Evolutionary conservation across 805 yeast species (phyloP), one percentile per base, ranked within the genome.

Genomic region (Ogataea methanolica): DNA sequence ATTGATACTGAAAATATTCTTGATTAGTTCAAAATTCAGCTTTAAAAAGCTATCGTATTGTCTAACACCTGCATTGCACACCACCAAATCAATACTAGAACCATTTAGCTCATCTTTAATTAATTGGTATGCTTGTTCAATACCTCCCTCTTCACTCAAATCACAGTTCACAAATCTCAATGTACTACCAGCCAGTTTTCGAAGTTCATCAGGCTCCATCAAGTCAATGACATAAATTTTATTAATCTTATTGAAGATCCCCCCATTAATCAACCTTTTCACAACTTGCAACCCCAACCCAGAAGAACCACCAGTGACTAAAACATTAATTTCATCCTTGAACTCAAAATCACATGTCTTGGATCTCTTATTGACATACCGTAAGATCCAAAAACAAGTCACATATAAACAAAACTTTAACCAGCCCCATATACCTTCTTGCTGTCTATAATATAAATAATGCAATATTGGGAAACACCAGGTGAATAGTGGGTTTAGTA

Each of bases 61-160:
- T 36, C 81, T 63, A 1, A 71, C 53, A 3, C 81, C 84, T 2
- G 82, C 83, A 54, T 78, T 78, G 47, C 73, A 70, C 8, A 79
- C 58, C 34, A 75, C 48, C 1, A 73, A 56, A 22, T 74, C 65
- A 16, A 60, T 41, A 17, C 45, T 5, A 2, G 16, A 11, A 50
- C 4, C 31, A 9, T 26, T 5, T 39, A n/a, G 60, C 44, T n/a
- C 44, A 47, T 4, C 47, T 38, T 35, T 55, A 51, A 52, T 60
- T 37, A 4, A 58, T 49, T 40, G 66, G 47, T 52, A 65, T 62
- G 59, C 70, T 58, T 33, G 35, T 3, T 50, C 52, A 6, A 52
- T 31, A 12, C 46, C 34, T 1, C 42, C 34, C 3, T 22, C 43
- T 31, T 49, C 43, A 5, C 51, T 37, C 33, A 66, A 37, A 48